Percentiles rank a stretch among this genome's conserved stretches.
phyloP scores from a whole-genome alignment of 176 grass and related monocot genomes.

The Secale cereale region DNA sequence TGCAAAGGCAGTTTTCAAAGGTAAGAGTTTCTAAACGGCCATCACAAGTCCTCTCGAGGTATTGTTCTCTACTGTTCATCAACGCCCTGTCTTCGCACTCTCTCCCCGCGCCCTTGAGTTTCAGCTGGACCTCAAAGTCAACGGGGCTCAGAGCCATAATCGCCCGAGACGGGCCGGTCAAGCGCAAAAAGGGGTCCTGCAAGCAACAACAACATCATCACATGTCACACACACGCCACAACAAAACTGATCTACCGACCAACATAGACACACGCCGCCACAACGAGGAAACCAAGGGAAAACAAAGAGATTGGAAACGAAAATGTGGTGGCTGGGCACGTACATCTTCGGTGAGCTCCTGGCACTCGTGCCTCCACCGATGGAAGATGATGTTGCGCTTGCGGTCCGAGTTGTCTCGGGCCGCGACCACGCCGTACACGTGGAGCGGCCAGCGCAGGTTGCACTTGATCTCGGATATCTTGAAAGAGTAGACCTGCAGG shows the following conservation, averaged over 20 bases:
- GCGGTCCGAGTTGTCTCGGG: neutral
- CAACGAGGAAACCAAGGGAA: no score
- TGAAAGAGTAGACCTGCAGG: neutral
- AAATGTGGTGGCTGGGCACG: neutral
- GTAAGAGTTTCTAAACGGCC: neutral
- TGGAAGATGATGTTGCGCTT: neutral
- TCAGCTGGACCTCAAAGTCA: neutral
- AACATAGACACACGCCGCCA: neutral
- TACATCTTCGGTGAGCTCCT: neutral
- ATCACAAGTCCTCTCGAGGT: neutral
- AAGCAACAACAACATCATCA: neutral
- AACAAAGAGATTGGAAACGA: neutral
- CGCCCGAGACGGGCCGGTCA: neutral
- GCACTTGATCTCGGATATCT: neutral
- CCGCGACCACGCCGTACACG: neutral
- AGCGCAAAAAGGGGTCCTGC: neutral
- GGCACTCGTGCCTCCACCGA: accelerated
- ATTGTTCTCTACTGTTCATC: neutral
- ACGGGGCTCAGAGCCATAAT: neutral
- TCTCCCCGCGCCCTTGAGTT: neutral
- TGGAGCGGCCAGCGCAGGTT: neutral
- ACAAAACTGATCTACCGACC: no score
- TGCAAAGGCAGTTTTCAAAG: neutral
- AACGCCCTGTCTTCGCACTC: neutral
- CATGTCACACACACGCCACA: no score